Evolutionary conservation across 1,139 yeast species (phyloP).

Genomic region (Blastobotrys malaysiensis): DNA sequence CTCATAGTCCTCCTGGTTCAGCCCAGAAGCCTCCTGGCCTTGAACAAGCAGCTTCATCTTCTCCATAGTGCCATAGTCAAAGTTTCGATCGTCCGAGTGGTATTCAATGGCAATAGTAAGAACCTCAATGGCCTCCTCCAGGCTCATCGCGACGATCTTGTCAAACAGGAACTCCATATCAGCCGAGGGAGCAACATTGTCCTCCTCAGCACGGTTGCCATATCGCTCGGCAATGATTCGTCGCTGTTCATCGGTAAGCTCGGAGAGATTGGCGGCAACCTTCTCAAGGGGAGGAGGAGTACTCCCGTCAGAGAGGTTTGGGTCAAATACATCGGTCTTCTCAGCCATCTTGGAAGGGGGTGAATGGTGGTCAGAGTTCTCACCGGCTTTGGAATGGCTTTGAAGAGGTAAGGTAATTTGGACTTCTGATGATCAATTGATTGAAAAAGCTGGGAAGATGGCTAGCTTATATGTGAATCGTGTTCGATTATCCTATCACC

Average conservation of each 20-base stretch:
- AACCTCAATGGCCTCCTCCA: conserved; percentile 41
- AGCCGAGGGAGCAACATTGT: conserved; percentile 9
- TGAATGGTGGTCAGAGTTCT: too few relatives aligned
- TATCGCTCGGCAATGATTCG: conserved; percentile 1
- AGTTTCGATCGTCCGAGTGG: conserved; percentile 48
- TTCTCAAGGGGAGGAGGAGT: neutral
- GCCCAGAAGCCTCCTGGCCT: conserved; percentile 28
- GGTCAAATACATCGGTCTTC: neutral
- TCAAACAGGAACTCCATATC: conserved; percentile 35
- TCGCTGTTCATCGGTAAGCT: conserved; percentile 1
- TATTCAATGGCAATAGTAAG: conserved; percentile 39
- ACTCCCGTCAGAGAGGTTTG: neutral
- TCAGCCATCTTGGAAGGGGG: neutral
- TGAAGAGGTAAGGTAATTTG: neutral
- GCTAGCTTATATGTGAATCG: neutral
- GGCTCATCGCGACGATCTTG: conserved; percentile 36
- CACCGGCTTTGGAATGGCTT: too few relatives aligned
- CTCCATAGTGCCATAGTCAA: conserved; percentile 33
- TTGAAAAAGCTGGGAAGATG: neutral
- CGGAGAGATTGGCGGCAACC: neutral
- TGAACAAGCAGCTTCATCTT: conserved; percentile 16
- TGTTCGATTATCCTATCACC: neutral
- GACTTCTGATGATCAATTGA: neutral
- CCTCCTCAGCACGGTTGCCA: conserved; percentile 9
- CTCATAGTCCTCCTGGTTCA: conserved; percentile 15